Evolutionary conservation across 257 asterid genomes (phyloP).

Genomic region (Rubia yunnanensis): DNA sequence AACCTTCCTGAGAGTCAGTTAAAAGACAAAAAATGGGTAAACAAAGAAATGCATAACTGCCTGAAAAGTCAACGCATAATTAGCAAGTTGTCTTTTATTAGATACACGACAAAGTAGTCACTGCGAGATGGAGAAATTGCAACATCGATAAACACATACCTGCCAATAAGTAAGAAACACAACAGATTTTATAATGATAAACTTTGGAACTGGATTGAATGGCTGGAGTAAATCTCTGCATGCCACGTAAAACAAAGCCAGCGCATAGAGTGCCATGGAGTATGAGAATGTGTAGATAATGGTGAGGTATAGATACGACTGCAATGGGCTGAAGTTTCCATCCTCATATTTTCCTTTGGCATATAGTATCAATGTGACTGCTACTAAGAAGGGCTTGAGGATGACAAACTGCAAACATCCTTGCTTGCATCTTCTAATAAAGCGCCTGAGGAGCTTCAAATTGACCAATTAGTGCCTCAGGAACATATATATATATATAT

Average conservation of each 20-base stretch:
- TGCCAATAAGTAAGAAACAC: slow-evolving; percentile 98
- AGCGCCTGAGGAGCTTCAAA: slow-evolving; percentile 62
- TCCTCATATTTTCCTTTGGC: slow-evolving; percentile 90
- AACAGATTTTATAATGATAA: slow-evolving; percentile 85
- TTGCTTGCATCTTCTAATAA: slow-evolving; percentile 93
- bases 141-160: slow-evolving; percentile 30
- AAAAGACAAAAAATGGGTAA: background rate
- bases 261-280: slow-evolving; percentile 86
- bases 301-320: slow-evolving; percentile 91
- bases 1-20: background rate
- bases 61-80: background rate
- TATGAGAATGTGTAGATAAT: slow-evolving; percentile 88
- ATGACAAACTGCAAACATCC: slow-evolving; percentile 97
- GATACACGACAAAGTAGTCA: background rate
- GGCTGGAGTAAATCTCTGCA: slow-evolving; percentile 96
- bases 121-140: background rate
- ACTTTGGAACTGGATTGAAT: slow-evolving; percentile 95
- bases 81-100: background rate
- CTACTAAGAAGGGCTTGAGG: slow-evolving; percentile 83
- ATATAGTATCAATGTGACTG: slow-evolving; percentile 65
- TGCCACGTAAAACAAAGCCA: slow-evolving; percentile 88
- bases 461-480: background rate
- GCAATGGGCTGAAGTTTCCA: slow-evolving; percentile 79
- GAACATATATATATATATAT: no score
- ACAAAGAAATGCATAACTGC: no score